phyloP scores from a whole-genome alignment of 2,329 filamentous ascomycete genomes.

The Venturia carpophila region DNA sequence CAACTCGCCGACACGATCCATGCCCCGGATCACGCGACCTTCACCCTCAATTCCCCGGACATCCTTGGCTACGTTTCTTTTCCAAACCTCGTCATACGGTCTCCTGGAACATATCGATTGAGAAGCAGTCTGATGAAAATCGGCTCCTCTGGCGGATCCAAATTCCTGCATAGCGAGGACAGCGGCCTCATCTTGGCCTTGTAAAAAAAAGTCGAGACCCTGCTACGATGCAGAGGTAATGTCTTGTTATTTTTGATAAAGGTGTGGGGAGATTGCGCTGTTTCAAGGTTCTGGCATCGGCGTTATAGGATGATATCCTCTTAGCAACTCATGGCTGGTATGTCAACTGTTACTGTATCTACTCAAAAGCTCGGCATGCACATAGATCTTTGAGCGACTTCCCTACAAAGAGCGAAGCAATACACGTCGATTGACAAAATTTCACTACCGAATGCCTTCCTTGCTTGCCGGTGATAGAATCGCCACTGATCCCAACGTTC shows the following conservation, averaged over 20 bases:
- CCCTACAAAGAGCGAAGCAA: not conserved
- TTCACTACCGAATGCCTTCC: not conserved
- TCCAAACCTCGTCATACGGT: conserved; percentile 10
- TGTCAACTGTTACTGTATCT: conserved; percentile 1
- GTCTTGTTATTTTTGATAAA: too few relatives aligned
- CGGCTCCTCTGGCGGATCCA: not conserved
- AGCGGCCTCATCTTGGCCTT: not conserved
- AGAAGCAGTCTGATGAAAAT: conserved; percentile 7
- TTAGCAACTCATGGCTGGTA: conserved; percentile 9
- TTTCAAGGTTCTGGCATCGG: not conserved
- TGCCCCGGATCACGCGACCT: not conserved
- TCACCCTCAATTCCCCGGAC: conserved; percentile 2
- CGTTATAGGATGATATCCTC: not conserved
- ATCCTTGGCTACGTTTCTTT: conserved; percentile 17
- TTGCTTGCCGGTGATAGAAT: too few relatives aligned
- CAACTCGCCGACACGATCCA: conserved; percentile 15
- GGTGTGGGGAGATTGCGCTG: not conserved
- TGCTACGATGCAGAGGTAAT: too few relatives aligned
- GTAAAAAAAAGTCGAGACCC: not conserved
- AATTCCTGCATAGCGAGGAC: conserved; percentile 5
- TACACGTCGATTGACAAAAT: not conserved
- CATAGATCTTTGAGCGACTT: conserved; percentile 6
- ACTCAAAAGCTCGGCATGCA: not conserved
- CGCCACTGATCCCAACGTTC: too few relatives aligned
- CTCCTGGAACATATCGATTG: not conserved